Base-by-base conservation (phyloP, 106 monocot species). In the Allium cepa region DNA sequence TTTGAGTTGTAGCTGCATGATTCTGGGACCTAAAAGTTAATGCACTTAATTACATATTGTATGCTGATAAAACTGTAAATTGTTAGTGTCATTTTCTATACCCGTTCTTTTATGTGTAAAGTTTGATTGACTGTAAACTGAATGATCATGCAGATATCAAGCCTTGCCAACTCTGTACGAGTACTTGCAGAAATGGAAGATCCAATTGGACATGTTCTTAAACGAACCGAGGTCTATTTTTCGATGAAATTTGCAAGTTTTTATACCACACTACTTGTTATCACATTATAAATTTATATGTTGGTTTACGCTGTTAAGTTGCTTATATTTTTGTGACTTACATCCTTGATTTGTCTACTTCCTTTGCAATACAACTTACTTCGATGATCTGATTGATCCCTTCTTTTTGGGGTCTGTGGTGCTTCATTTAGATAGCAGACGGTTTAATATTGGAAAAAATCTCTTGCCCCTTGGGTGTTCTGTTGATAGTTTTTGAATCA, bases 401-500 rank as follows among this genome's bases (percentile, higher is more conserved):
- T 36, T 36, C 36, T 0, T 36, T 36, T 36, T 3, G 36, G 36
- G 36, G 36, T 4, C 36, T 36, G 36, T 36, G 36, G 5, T 14
- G 14, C 10, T 12, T 60, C 49, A 62, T 79, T 57, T 80, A 85
- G 88, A 59, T 92, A 83, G 86, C 97, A 60, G 92, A 92, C 69
- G 89, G 77, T 60, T 67, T 95, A 28, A 78, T 91, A 22, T 79
- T 91, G 59, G 91, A 95, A 63, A 91, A 91, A 64, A 85, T 79
- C 69, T 85, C 87, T 11, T 79, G 75, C 46, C 88, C 91, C 27
- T 76, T 99, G 60, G 97, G 92, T 64, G 97, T 99, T 75, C 80
- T 99, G 7, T 53, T 99, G 26, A 99, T 92, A 77, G 80, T 92
- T 60, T 99, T 99, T 79, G 97, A 99, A 68, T 92, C 97, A 62